A percentile compares a stretch with the other conserved stretches of the same genome.
Evolutionary conservation across 2,329 filamentous ascomycete species (phyloP).

Genomic region (Diaporthe citri): DNA sequence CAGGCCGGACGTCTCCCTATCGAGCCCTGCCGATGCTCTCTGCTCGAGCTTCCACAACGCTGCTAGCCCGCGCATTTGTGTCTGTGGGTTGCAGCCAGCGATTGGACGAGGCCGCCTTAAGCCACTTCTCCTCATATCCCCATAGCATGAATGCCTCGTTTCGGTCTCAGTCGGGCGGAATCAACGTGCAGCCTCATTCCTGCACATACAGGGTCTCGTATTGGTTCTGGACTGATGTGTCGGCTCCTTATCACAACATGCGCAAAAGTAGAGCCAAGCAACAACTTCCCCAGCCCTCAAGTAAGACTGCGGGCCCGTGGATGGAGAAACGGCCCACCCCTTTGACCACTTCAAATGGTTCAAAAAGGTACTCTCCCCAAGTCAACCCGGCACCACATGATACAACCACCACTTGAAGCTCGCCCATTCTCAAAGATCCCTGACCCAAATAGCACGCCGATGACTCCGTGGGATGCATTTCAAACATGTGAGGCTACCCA

Average conservation of each 20-base stretch:
- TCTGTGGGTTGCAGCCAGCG: background rate
- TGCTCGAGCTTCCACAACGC: slow-evolving; percentile 9
- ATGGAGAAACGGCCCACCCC: background rate
- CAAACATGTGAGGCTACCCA: background rate
- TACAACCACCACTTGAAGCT: background rate
- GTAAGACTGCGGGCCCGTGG: background rate
- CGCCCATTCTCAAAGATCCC: background rate
- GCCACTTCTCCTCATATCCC: background rate
- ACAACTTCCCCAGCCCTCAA: background rate
- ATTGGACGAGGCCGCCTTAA: background rate
- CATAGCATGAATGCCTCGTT: background rate
- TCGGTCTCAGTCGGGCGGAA: background rate
- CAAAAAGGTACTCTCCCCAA: background rate
- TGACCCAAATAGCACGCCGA: background rate
- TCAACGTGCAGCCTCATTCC: background rate
- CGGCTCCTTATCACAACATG: background rate
- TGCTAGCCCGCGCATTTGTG: background rate
- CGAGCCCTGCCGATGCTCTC: background rate
- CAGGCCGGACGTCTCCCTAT: slow-evolving; percentile 4
- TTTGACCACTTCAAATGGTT: background rate
- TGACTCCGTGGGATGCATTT: slow-evolving; percentile 8
- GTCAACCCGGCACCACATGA: background rate
- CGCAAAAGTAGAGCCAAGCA: background rate
- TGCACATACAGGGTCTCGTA: background rate
- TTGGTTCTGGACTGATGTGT: background rate